Evolutionary conservation across 1,284 basidiomycete species (phyloP).

Genomic region (Melampsora americana): DNA sequence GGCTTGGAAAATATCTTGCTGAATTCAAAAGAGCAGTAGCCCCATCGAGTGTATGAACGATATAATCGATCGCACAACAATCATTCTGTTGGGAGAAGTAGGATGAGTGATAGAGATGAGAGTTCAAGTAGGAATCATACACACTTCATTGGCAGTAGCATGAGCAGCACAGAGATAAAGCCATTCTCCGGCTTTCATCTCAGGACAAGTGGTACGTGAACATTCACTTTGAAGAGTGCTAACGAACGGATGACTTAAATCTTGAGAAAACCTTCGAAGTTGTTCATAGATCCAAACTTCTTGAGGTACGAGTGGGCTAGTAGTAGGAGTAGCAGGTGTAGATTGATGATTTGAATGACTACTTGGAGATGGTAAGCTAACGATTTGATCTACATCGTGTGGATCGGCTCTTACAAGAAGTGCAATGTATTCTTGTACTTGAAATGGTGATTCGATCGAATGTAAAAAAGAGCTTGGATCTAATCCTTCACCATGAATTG

Average conservation of each 20-base stretch:
- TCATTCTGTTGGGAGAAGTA: constrained; percentile 58
- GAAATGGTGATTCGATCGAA: constrained; percentile 77
- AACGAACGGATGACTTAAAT: constrained; percentile 83
- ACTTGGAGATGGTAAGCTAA: constrained; percentile 62
- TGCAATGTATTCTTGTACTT: constrained; percentile 90
- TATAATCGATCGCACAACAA: constrained; percentile 97
- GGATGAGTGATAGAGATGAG: constrained; percentile 31
- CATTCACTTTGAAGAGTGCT: constrained; percentile 81
- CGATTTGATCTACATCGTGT: constrained; percentile 78
- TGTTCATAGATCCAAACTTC: constrained; percentile 93
- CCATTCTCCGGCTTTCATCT: constrained; percentile 98
- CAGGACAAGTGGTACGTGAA: constrained; percentile 74
- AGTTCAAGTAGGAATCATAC: constrained; percentile 69
- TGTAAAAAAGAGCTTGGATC: constrained; percentile 51
- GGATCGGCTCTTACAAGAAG: constrained; percentile 78
- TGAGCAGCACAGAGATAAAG: constrained; percentile 93
- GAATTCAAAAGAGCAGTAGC: constrained; percentile 90
- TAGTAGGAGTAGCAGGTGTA: constrained; percentile 40
- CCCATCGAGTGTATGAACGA: constrained; percentile 87
- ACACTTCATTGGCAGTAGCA: constrained; percentile 52
- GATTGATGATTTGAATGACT: neutral
- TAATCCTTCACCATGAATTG: constrained; percentile 43
- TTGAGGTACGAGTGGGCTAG: constrained; percentile 61
- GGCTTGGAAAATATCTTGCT: constrained; percentile 81
- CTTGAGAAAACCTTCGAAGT: constrained; percentile 81